Evolutionary conservation across 1,284 basidiomycete genomes (phyloP), one percentile per base, ranked within the genome.

Genomic region (Amylostereum areolatum): DNA sequence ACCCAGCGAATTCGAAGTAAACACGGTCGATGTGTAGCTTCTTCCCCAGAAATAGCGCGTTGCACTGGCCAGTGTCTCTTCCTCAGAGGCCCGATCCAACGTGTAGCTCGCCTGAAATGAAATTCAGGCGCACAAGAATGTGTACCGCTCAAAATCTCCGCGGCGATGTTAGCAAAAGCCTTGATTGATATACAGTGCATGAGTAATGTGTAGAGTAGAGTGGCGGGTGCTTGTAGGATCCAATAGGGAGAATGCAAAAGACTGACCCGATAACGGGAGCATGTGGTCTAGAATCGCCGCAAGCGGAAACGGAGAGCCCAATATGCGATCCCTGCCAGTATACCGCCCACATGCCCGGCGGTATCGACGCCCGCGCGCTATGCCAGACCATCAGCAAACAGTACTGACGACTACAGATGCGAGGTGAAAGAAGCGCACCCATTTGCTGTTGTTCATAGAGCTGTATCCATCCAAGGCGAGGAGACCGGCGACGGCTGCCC

Each of bases 331-430:
- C 92, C 92, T 42, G 81, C 75, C 2, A 89, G 55, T 12, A 92
- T 68, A 3, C 92, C 92, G 0, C 85, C 90, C 5, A 93, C 71
- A 63, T 95, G 92, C 3, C 85, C 91, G 1, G 84, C 81, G 1
- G 82, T 83, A 64, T 93, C 89, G 0, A 28, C 41, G 77, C 71
- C 40, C 66, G 55, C 51, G 67, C 61, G 55, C 68, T 71, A 81
- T 75, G 45, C 49, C 33, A 31, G 9, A 29, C 37, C 39, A 46
- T 46, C 43, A 27, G 51, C 37, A 48, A 34, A 43, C 30, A 43
- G 36, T 49, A 29, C 1, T 59, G 33, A 28, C 11, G 43, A 6
- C 40, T 35, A 35, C 3, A 5, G 37, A 41, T 5, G 52, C 61
- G 7, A 37, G 43, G 62, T 4, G 24, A 11, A 12, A 29, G 25